Evolutionary conservation across 352 stramenopile species (phyloP).

Genomic region (Thraustochytrium striatum): DNA sequence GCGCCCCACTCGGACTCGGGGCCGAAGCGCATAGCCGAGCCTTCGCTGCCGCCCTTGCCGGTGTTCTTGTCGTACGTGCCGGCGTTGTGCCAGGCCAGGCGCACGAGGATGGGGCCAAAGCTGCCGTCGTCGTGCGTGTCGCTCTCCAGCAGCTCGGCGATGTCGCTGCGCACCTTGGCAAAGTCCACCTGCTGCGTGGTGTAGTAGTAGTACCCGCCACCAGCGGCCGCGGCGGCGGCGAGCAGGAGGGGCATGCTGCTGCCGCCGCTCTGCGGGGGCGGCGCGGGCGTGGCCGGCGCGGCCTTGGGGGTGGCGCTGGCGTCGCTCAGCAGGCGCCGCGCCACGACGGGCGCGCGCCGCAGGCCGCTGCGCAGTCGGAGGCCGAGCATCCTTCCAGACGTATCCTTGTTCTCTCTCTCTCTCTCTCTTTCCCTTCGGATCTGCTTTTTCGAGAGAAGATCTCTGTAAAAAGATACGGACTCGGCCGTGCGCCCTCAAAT

Average conservation of each 20-base stretch:
- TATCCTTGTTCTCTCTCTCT: neutral
- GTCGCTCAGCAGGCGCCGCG: neutral
- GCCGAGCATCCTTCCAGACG: neutral
- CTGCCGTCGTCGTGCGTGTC: constrained; percentile 71
- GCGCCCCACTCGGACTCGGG: constrained; percentile 84
- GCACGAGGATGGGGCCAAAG: constrained; percentile 73
- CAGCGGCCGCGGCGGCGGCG: neutral
- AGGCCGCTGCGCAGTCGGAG: too few relatives aligned
- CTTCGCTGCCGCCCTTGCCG: constrained; percentile 76
- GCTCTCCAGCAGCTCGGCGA: constrained; percentile 28
- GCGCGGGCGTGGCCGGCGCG: neutral
- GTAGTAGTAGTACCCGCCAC: constrained; percentile 45
- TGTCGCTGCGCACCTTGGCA: neutral
- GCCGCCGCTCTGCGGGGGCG: neutral
- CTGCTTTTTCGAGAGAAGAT: too few relatives aligned
- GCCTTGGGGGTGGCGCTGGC: neutral
- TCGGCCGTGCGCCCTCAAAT: too few relatives aligned
- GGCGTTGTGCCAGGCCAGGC: constrained; percentile 85
- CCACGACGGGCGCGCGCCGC: neutral
- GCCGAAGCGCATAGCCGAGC: constrained; percentile 83
- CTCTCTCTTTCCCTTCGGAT: neutral
- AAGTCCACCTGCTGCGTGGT: constrained; percentile 36
- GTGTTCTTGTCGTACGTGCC: constrained; percentile 84
- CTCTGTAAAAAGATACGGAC: too few relatives aligned
- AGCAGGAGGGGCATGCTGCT: neutral